Evolutionary conservation across 768 basidiomycete genomes (phyloP).

Genomic region (Xerocomellus amylosporus): DNA sequence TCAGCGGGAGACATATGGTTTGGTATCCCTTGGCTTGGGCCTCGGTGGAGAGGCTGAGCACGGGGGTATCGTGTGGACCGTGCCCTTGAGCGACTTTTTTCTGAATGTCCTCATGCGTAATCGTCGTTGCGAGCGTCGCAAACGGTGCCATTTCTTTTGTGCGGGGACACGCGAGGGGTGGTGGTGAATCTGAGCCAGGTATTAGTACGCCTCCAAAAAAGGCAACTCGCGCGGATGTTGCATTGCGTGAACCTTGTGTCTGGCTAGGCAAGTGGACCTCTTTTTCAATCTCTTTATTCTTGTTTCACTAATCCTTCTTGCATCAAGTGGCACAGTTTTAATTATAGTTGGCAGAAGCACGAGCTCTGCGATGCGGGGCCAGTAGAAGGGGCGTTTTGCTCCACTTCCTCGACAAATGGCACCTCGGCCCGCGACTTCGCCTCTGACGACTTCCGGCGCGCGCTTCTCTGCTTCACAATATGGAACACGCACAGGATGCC

Average conservation of each 20-base stretch:
- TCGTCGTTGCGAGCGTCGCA: slow-evolving; percentile 26
- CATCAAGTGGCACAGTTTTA: background rate
- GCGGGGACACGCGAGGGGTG: slow-evolving; percentile 13
- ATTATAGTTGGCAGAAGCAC: slow-evolving; percentile 1
- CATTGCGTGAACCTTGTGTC: slow-evolving; percentile 2
- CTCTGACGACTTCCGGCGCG: slow-evolving; percentile 16
- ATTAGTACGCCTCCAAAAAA: slow-evolving; percentile 13
- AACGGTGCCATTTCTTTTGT: slow-evolving; percentile 26
- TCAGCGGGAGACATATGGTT: slow-evolving; percentile 78
- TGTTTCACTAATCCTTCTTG: background rate
- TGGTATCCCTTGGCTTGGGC: slow-evolving; percentile 70
- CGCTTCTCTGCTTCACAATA: slow-evolving; percentile 21
- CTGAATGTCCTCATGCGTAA: slow-evolving; percentile 40
- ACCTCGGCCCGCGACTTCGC: slow-evolving; percentile 10
- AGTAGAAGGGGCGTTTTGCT: slow-evolving; percentile 10
- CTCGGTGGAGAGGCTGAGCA: slow-evolving; percentile 49
- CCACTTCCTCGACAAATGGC: slow-evolving; percentile 20
- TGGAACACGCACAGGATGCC: slow-evolving; percentile 31
- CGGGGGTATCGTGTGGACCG: slow-evolving; percentile 41
- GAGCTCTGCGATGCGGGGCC: background rate
- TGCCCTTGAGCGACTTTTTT: slow-evolving; percentile 22
- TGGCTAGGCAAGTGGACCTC: background rate
- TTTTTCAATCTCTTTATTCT: background rate
- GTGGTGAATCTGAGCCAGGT: slow-evolving; percentile 5
- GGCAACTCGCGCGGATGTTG: slow-evolving; percentile 21